Evolutionary conservation across 208 protist species (phyloP), one percentile per base, ranked within the genome.

Genomic region (Herpetomonas tarakana): DNA sequence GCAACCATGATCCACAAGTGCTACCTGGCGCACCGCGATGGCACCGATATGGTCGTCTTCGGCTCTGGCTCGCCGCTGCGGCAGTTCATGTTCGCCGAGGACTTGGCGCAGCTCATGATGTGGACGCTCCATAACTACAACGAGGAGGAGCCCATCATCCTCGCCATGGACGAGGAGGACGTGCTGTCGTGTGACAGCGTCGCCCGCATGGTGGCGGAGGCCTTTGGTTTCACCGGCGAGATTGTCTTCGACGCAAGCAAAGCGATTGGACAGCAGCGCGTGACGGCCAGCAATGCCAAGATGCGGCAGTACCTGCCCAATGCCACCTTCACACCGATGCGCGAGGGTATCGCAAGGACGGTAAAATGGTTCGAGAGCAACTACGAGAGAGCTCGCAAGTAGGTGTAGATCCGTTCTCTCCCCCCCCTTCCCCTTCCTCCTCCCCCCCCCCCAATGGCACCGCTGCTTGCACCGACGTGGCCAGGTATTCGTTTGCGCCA

Each of bases 1-100:
- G 93, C 93, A 18, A 95, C 90, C 39, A 77, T 98, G 16, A 97
- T 98, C 62, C 96, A 98, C 75, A 97, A 97, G 65, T 79, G 71
- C 56, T 96, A 94, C 68, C 41, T 93, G 1, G 90, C 91, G 14
- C 84, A 96, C 78, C 68, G 79, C 30, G 70, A 88, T 16, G 78
- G 73, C 16, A 75, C 64, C 24, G 65, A 81, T 21, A 81, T 97
- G 29, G 78, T 62, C 7, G 72, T 97, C 26, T 93, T 83, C 72
- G 96, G 95, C 45, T 91, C 81, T 2, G 94, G 96, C 30, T 96
- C 78, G 63, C 93, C 95, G 30, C 75, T 98, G 19, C 68, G 94
- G 41, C 96, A 98, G 73, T 98, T 98, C 63, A 97, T 98, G 59
- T 98, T 89, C 66, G 86, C 73, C 39, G 38, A 82, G 22, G 52